Evolutionary conservation across 148 eudicot species (phyloP).

Genomic region (Gaultheria prostrata): DNA sequence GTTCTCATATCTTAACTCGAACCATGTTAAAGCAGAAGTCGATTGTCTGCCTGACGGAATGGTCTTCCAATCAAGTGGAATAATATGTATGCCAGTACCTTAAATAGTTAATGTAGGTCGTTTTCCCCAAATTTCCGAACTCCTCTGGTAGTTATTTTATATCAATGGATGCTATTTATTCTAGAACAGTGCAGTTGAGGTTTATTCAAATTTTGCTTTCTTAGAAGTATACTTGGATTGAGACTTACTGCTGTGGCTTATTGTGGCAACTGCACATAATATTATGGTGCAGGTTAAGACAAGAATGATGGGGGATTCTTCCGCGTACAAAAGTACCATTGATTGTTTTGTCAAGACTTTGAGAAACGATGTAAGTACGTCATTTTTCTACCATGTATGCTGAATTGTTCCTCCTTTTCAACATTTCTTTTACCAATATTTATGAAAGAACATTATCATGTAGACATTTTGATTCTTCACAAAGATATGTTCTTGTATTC

Average conservation of each 20-base stretch:
- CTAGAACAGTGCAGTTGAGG: not conserved
- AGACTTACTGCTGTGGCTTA: slow-evolving; percentile 1
- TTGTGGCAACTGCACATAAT: not conserved
- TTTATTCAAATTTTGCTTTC: not conserved
- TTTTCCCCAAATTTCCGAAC: not conserved
- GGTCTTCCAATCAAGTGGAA: slow-evolving; percentile 6
- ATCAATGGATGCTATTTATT: not conserved
- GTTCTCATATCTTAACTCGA: not conserved
- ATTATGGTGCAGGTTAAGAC: slow-evolving; percentile 80
- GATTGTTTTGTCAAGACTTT: slow-evolving; percentile 91
- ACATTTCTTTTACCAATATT: not conserved
- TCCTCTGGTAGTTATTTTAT: not conserved
- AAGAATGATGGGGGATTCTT: slow-evolving; percentile 98
- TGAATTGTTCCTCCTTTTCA: not conserved
- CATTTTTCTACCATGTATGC: slow-evolving; percentile 7
- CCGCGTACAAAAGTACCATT: slow-evolving; percentile 74
- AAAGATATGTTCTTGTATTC: not conserved
- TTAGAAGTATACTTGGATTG: not conserved
- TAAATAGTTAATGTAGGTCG: not conserved
- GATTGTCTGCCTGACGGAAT: not conserved
- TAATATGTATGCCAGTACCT: not conserved
- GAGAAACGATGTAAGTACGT: slow-evolving; percentile 77
- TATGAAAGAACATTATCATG: not conserved
- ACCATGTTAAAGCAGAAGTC: not conserved
- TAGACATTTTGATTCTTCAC: not conserved